Base-by-base conservation (phyloP, 129 eudicot species). In the Escallonia herrerae region DNA sequence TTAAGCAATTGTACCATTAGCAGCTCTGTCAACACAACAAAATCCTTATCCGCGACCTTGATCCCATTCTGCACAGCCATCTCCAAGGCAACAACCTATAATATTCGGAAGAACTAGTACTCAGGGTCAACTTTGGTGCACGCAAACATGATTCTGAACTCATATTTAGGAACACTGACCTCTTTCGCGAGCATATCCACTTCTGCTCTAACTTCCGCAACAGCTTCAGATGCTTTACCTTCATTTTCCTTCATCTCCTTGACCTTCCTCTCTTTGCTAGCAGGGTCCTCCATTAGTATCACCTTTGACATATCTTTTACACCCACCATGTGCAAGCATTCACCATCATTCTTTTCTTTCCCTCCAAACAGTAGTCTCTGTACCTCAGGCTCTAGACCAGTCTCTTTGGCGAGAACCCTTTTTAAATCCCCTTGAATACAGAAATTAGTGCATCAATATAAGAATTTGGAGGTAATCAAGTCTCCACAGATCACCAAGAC, bases 201-300 rank as follows among this genome's bases (percentile, higher is more conserved):
- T 38, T 85, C 85, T 9, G 50, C 46, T 63, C 78, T 74, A 9
- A 85, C 85, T 58, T 67, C 72, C 64, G 75, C 70, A 37, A 85
- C 56, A 5, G 82, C 82, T 22, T 76, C 81, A 63, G 62, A 66
- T 9, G 87, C 74, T 22, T 69, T 71, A 40, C 33, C 6, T 10
- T 55, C 60, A 6, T 63, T 73, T 71, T 66, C 81, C 64, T 57
- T 76, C 65, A 58, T 70, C 56, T 73, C 82, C 43, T 65, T 57
- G 14, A 78, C 69, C 60, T 84, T 81, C 69, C 54, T 78, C 66
- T 81, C 87, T 70, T 76, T 85, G 78, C 87, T 85, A 13, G 87
- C 87, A n/a, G 87, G 91, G 65, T 74, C 87, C 69, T 85, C 91
- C 70, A 85, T 48, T n/a, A 85, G 66, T 43, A 85, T 78, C 45